Base-by-base conservation (phyloP, 164 flowering plant species). In the Liquidambar formosana region DNA sequence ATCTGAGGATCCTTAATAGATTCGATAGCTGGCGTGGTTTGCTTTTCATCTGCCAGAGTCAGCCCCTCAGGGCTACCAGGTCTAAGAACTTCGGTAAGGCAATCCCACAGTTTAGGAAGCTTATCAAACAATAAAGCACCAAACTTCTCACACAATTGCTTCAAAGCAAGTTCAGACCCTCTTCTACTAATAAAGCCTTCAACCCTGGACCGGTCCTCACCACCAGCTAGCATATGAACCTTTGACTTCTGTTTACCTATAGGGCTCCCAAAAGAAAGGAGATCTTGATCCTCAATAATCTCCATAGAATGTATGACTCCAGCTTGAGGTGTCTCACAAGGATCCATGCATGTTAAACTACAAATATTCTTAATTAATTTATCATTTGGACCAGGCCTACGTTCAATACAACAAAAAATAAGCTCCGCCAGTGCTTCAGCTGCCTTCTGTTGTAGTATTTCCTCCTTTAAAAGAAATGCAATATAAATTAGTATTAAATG, bases 341-440 rank as follows among this genome's bases (percentile, higher is more conserved):
- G 93, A 85, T 96, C 99, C 89, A 84, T 82, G 84, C 95, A 92
- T 48, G 87, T 87, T 78, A 90, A 82, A 72, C 84, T 85, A 78
- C 97, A 96, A 22, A 96, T 81, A 69, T 96, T 96, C 79, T 96
- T 96, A 16, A 93, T 83, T 71, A 96, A 78, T 81, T 96, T 96
- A 72, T 96, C 99, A 81, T 89, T 90, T 64, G 99, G 97, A 70
- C 96, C 76, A 59, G 97, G 96, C 75, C 71, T 93, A 23, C 98
- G 92, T 38, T 77, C 77, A 43, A 86, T 79, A 75, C 99, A 96
- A 66, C 75, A 80, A 77, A 53, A 81, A 75, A 96, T 89, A 62
- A 96, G 97, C 80, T 96, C 96, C 41, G 97, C 94, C 63, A 96
- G 90, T 16, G 95, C 96, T 76, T 96, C 99, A 49, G 98, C 97